Base-by-base conservation (phyloP, 495 filamentous ascomycete species). In the Talaromyces thailandensis region DNA sequence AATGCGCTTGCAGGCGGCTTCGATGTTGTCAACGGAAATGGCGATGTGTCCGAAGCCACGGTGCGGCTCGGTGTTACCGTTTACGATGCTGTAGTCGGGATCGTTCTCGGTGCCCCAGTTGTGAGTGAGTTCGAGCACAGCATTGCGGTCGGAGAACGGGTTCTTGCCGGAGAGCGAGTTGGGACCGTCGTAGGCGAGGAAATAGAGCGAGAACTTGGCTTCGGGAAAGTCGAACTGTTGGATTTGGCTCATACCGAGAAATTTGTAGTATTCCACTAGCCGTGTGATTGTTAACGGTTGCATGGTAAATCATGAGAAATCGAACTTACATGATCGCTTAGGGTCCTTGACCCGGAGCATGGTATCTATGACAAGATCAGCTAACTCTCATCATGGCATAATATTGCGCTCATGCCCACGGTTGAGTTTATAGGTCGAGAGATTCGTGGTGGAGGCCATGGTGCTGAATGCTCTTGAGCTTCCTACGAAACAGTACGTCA, bases 261-360 rank as follows among this genome's bases (percentile, higher is more conserved):
- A 89, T 66, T 96, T 84, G 75, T 98, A 98, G 81, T 91, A 98
- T 67, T 94, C 89, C 76, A 97, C 86, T 85, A 35, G 28, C 31
- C 26, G 26, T 53, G 18, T 61, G 21, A 25, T 56, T 37, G 31
- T 52, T 18, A 31, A 14, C 23, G 3, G 51, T 14, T 29, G 26
- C 23, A 14, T 26, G 24, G 28, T 55, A 55, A 5, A 55, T 25
- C 26, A 11, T 16, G 35, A 45, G 16, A 14, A 35, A 32, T 35
- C 18, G 1, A 16, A 62, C 63, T 59, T 73, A 88, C 88, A 75
- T 23, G 91, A 96, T 69, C 79, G 82, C 72, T 92, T 86, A 3
- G 94, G 94, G 73, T 98, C 92, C 75, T 97, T 98, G 71, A 97
- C 90, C 74, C 94, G 86, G 67, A 96, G 75, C 93, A 93, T 96